Conservation (phyloP, 352 stramenopile genomes). For the Phytophthora pisi region DNA sequence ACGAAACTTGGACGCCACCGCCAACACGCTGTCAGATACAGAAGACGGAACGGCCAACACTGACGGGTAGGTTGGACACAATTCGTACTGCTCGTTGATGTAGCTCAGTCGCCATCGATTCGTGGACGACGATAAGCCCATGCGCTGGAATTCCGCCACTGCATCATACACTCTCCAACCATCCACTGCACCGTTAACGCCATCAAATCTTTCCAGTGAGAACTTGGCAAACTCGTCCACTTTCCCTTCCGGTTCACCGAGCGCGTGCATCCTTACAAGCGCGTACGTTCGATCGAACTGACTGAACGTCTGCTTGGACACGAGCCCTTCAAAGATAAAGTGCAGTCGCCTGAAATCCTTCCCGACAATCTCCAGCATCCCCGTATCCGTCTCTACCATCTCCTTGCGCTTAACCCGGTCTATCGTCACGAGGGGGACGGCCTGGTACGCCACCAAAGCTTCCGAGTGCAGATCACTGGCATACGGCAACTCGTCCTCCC, state of each 20-base stretch:
- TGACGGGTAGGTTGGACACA: conserved; percentile 83
- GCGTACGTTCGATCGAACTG: conserved; percentile 72
- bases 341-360: conserved; percentile 86
- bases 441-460: conserved; percentile 60
- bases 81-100: conserved; percentile 66
- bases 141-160: conserved; percentile 69
- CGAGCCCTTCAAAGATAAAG: conserved; percentile 75
- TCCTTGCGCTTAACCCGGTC: conserved; percentile 81
- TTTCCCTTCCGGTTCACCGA: conserved; percentile 54
- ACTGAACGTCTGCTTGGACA: conserved; percentile 81
- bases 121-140: conserved; percentile 59
- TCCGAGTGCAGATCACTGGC: conserved; percentile 48
- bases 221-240: conserved; percentile 71
- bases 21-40: conserved; percentile 68
- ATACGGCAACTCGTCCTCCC: conserved; percentile 55
- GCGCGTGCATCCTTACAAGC: conserved; percentile 65
- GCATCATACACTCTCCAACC: conserved; percentile 78
- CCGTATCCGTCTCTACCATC: conserved; percentile 74
- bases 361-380: conserved; percentile 71
- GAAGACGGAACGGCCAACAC: conserved; percentile 71
- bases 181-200: conserved; percentile 40
- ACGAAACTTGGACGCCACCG: conserved; percentile 80
- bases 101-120: conserved; percentile 74
- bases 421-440: conserved; percentile 72
- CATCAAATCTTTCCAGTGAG: conserved; percentile 59